Conservation (phyloP, 2,329 filamentous ascomycete genomes). For the Fusarium metavorans region DNA sequence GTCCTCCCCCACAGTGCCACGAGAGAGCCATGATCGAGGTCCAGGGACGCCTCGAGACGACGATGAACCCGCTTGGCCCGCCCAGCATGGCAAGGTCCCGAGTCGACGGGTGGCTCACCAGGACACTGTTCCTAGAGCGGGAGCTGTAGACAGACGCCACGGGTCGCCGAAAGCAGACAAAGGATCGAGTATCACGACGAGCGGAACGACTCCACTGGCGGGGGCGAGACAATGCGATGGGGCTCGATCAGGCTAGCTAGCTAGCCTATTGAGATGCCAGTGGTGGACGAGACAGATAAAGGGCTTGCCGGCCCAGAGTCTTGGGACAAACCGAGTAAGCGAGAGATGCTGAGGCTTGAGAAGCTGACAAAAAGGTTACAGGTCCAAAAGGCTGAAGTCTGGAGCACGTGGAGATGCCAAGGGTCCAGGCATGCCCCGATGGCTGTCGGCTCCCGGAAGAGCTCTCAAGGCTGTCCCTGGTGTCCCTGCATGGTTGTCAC, state of each 20-base stretch:
- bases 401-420: conserved; percentile 24
- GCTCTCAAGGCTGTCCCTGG: not conserved
- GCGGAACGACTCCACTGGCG: not conserved
- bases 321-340: conserved; percentile 1
- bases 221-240: conserved; percentile 11
- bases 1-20: conserved; percentile 28
- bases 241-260: not conserved
- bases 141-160: conserved; percentile 36
- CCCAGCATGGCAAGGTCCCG: not conserved
- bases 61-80: not conserved
- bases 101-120: not conserved
- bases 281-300: not conserved
- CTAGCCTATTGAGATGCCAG: conserved; percentile 1
- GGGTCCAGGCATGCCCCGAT: conserved; percentile 31
- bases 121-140: conserved; percentile 11
- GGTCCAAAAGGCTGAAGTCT: conserved; percentile 6
- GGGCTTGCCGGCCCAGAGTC: not conserved
- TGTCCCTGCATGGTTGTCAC: conserved; percentile 20
- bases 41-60: conserved; percentile 7
- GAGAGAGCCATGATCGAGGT: not conserved
- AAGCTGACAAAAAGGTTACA: conserved; percentile 7
- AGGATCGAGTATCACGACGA: not conserved
- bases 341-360: conserved; percentile 6
- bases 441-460: conserved; percentile 16
- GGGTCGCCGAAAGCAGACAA: conserved; percentile 10